phyloP scores from a whole-genome alignment of 108 stramenopile genomes.

The Thalassiosira profunda region DNA sequence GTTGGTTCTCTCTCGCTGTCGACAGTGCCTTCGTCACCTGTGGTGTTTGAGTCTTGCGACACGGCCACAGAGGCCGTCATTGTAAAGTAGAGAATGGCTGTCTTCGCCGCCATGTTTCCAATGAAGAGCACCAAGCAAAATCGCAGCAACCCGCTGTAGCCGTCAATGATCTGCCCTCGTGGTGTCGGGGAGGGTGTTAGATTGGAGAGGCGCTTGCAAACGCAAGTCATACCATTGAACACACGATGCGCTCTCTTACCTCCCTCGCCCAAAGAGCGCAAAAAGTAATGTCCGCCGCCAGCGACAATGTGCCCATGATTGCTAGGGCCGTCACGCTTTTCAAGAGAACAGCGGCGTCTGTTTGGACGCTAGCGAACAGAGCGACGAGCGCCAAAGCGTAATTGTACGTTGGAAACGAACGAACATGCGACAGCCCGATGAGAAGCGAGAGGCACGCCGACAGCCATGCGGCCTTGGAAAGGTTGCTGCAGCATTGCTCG shows the following conservation, averaged over 20 bases:
- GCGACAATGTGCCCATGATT: constrained; percentile 19
- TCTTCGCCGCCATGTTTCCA: constrained; percentile 17
- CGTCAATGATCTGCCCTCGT: constrained; percentile 10
- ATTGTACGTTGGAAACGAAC: constrained; percentile 30
- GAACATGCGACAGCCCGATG: constrained; percentile 10
- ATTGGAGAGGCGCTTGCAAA: too few relatives aligned
- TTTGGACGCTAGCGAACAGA: constrained; percentile 15
- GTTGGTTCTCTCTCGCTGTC: neutral
- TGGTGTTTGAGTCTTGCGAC: neutral
- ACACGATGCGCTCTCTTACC: constrained; percentile 1
- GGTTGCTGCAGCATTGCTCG: neutral
- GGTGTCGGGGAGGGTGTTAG: neutral
- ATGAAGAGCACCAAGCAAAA: constrained; percentile 28
- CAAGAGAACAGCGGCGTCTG: constrained; percentile 8
- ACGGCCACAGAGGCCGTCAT: constrained; percentile 13
- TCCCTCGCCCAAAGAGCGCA: constrained; percentile 26
- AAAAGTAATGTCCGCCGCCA: constrained; percentile 22
- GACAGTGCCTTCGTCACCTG: neutral
- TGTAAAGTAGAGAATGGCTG: constrained; percentile 22
- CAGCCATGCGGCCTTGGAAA: constrained; percentile 23
- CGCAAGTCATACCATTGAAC: neutral
- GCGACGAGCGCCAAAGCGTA: constrained; percentile 9
- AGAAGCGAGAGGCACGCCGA: constrained; percentile 14
- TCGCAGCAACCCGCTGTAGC: constrained; percentile 10
- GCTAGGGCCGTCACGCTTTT: constrained; percentile 1